These are phyloP conservation scores for Schwanniomyces vanrijiae DNA, from an alignment of 805 yeast species.

Conservation along the genomic window DNA sequence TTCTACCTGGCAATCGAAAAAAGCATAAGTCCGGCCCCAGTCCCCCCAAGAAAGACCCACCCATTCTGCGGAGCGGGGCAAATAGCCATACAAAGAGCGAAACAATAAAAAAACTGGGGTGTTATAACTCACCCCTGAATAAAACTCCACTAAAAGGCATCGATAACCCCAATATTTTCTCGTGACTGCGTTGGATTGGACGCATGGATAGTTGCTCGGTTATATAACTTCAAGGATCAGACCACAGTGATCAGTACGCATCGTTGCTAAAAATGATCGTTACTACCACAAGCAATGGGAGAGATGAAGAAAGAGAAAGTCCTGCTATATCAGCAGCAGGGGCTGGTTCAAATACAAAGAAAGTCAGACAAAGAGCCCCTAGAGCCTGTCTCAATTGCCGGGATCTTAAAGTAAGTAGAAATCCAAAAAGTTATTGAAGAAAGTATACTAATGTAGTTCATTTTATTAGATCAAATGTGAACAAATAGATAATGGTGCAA, in stretches of 20 bases:
- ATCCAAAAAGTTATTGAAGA: not conserved
- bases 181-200: constrained; percentile 1
- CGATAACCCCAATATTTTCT: constrained; percentile 1
- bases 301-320: constrained; percentile 2
- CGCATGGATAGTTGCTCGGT: not conserved
- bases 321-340: not conserved
- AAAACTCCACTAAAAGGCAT: not conserved
- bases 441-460: constrained; percentile 2
- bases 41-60: not conserved
- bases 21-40: not conserved
- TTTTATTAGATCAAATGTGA: constrained; percentile 3
- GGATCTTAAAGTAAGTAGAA: constrained; percentile 4
- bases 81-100: not conserved
- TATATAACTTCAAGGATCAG: constrained; percentile 1
- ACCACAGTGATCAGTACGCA: not conserved
- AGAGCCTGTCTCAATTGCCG: constrained; percentile 4
- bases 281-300: not conserved
- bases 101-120: not conserved
- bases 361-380: constrained; percentile 4
- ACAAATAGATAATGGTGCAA: not conserved
- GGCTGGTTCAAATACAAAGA: constrained; percentile 1
- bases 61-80: not conserved
- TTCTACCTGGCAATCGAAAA: not conserved
- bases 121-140: not conserved
- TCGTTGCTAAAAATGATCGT: constrained; percentile 2